A percentile compares a stretch with the other conserved stretches of the same genome.
These are phyloP conservation scores for Irineochytrium annulatum DNA, from an alignment of 192 early-diverging fungal genomes.

Conservation along the genomic window DNA sequence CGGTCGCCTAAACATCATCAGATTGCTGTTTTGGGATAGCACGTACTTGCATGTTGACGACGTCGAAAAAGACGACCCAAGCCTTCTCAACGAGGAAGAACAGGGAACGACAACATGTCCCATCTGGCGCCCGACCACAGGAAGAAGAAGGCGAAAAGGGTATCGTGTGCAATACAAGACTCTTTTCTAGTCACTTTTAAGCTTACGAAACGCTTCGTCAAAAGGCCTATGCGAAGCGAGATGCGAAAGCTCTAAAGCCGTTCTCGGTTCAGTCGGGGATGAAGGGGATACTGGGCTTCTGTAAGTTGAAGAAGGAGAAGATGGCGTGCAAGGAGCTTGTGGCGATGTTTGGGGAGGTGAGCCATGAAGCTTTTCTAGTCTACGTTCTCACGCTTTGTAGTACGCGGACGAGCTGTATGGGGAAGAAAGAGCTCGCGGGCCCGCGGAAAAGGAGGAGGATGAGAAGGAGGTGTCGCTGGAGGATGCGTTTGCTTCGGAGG, in stretches of 20 bases:
- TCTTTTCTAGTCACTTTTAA: too few relatives aligned
- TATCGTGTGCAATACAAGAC: too few relatives aligned
- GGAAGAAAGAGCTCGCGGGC: background rate
- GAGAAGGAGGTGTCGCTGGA: constrained; percentile 16
- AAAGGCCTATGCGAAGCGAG: too few relatives aligned
- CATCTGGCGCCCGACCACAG: too few relatives aligned
- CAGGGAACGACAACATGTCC: too few relatives aligned
- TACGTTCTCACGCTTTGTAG: background rate
- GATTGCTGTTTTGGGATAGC: too few relatives aligned
- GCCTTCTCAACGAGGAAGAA: too few relatives aligned
- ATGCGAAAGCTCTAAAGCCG: background rate
- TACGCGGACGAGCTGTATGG: constrained; percentile 32
- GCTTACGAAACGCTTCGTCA: too few relatives aligned
- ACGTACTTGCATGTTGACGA: too few relatives aligned
- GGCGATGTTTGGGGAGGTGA: constrained; percentile 29
- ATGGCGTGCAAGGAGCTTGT: constrained; percentile 26
- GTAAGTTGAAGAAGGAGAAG: constrained; percentile 23
- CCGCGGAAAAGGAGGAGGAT: constrained; percentile 11
- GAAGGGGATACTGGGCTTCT: constrained; percentile 35
- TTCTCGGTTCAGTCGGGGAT: constrained; percentile 36
- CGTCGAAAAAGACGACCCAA: too few relatives aligned
- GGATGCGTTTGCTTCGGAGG: constrained; percentile 27
- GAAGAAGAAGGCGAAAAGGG: too few relatives aligned
- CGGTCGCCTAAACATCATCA: too few relatives aligned
- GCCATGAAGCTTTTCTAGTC: background rate